Evolutionary conservation across 495 filamentous ascomycete species (phyloP), one percentile per base, ranked within the genome.

Genomic region (Amorphotheca resinae): DNA sequence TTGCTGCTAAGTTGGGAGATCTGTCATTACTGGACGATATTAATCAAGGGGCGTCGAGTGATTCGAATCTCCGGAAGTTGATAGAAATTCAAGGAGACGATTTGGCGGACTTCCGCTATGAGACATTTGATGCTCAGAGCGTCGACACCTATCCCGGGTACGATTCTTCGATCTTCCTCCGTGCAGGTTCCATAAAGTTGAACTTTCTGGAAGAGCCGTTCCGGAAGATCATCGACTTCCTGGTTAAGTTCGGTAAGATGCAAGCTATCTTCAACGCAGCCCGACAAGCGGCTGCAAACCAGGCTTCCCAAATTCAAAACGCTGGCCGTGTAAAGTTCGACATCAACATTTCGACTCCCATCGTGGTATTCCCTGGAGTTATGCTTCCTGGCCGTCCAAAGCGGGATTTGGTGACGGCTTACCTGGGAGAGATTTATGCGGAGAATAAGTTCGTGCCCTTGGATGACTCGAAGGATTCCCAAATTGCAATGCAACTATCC

Each of bases 161-260:
- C 58, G 88, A 95, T 53, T 88, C 84, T 2, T 86, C 87, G 14
- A 77, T 98, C 22, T 87, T 77, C 56, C 63, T 98, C 11, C 76
- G 87, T 18, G 87, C 91, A 22, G 91, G 87, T 4, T 96, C 91
- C 0, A 80, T 98, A 58, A 95, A 91, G 60, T 69, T 98, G 58
- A 95, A 95, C 56, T 96, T 98, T 57, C 59, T 95, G 6, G 87
- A 93, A 50, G 91, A 96, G 57, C 91, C 91, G 3, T 96, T 95
- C 65, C 82, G 93, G 32, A 96, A 96, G 63, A 98, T 98, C 46
- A 84, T 96, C 62, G 84, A 94, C 55, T 98, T 96, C 62, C 68
- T 87, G 22, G 84, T 98, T 53, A 98, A 98, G 52, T 98, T 98
- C 55, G 91, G 91, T 44, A 93, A 93, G 63, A 98, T 98, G 91